Base-by-base conservation (phyloP, 768 basidiomycete species). In the Cantharellus anzutake region DNA sequence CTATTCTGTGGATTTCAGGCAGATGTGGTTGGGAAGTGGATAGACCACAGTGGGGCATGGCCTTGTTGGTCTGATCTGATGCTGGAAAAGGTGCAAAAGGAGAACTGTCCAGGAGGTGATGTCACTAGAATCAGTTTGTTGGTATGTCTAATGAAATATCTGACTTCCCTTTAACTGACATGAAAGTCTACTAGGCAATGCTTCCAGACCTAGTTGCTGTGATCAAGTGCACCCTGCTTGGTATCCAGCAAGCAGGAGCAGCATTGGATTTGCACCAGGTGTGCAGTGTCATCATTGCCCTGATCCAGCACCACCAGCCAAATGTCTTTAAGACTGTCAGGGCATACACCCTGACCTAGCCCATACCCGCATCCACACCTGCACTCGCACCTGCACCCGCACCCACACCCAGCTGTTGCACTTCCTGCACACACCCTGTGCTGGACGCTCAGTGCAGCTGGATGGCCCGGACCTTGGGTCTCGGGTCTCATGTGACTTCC, bases 281-380 rank as follows among this genome's bases (percentile, higher is more conserved):
- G 3, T 64, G 68, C 0, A 71, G 61, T 1, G 60, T 73, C 20
- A 66, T 73, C 51, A 59, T 73, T 41, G 70, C 68, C 0, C 62
- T 50, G 3, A 67, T 73, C 50, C 14, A 61, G 5, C 20, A 64
- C 16, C 56, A 59, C 4, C 55, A 48, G 5, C 70, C 73, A 0
- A 63, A 67, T 39, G 62, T 74, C 4, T 68, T 74, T 50, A 37
- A n/a, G n/a, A n/a, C n/a, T n/a, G n/a, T n/a, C n/a, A n/a, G n/a
- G n/a, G n/a, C n/a, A n/a, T n/a, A n/a, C n/a, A n/a, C n/a, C n/a
- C n/a, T n/a, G n/a, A n/a, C n/a, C n/a, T n/a, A n/a, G n/a, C n/a
- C n/a, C n/a, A n/a, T n/a, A n/a, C n/a, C n/a, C n/a, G n/a, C n/a
- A n/a, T n/a, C n/a, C n/a, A n/a, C n/a, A n/a, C n/a, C n/a, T n/a